Base-by-base conservation (phyloP, 768 basidiomycete genomes). In the Boletus sp. region DNA sequence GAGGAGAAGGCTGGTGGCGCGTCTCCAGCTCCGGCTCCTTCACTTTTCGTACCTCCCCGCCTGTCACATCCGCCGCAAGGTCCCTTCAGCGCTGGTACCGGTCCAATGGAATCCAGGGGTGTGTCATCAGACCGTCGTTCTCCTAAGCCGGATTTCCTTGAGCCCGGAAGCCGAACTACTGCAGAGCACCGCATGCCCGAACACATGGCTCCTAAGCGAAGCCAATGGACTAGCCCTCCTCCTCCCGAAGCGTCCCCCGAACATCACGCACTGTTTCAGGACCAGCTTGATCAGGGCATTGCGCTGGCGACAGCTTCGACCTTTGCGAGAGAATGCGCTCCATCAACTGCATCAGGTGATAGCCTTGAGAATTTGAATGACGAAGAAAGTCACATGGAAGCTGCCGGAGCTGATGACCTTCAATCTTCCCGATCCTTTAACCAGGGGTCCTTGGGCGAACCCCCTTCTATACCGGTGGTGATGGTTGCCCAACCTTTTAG, bases 191-290 rank as follows among this genome's bases (percentile, higher is more conserved):
- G 55, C 60, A 71, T 64, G 40, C 83, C 85, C 2, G 84, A 85
- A 53, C 87, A 89, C 60, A 90, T 91, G 90, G 89, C 87, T 17
- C 87, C 90, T 1, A 85, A 79, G 64, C 82, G 90, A 30, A 75
- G 80, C 32, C 87, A 88, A 69, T 92, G 90, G 90, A 92, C 90
- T 2, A 90, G 88, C 59, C 89, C 90, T 9, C 90, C 90, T 25
- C 88, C 90, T 4, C 82, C 84, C 1, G 87, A 87, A 61, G 90
- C 89, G 1, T 77, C 90, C 0, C 76, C 80, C 10, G 79, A 78
- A 23, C 87, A 82, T 59, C 88, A 82, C 44, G 77, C 79, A 3
- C 71, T 83, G 19, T 92, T 88, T 61, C 85, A 89, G 65, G 80
- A 77, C 54, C 77, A 84, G 47, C 76, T 92, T 13, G 89, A 82